These are phyloP conservation scores for Tolypocladium sp. DNA, from an alignment of 2,329 filamentous ascomycete species.

Conservation along the genomic window DNA sequence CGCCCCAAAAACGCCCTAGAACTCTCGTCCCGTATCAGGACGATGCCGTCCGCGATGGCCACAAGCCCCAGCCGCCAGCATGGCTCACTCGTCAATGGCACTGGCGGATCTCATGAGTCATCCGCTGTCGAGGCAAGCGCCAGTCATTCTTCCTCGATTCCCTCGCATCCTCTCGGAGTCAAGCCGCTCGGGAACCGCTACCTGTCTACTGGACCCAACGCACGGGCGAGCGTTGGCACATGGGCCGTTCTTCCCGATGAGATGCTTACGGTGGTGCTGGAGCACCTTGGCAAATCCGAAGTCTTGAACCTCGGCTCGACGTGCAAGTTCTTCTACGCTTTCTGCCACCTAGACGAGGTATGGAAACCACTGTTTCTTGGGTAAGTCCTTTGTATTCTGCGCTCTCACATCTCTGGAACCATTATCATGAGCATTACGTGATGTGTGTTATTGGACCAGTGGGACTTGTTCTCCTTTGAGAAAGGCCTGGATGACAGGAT, in stretches of 20 bases:
- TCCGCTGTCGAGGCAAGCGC: background rate
- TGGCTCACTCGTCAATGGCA: background rate
- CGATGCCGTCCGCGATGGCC: constrained; percentile 1
- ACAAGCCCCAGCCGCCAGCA: background rate
- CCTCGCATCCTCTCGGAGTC: constrained; percentile 71
- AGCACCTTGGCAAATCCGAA: constrained; percentile 56
- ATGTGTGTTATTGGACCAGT: background rate
- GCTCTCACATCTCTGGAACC: no score
- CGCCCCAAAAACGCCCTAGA: background rate
- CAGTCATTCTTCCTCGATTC: constrained; percentile 40
- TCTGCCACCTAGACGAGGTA: constrained; percentile 73
- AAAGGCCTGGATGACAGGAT: background rate
- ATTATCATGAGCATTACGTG: background rate
- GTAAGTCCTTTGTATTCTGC: constrained; percentile 48
- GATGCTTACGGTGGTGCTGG: constrained; percentile 64
- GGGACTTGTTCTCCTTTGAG: background rate
- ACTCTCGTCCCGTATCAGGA: background rate
- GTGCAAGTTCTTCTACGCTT: constrained; percentile 81
- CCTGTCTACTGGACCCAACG: constrained; percentile 55
- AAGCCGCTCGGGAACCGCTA: constrained; percentile 81
- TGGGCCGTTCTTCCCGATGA: constrained; percentile 73
- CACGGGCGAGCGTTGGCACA: constrained; percentile 55
- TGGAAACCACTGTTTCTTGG: constrained; percentile 80
- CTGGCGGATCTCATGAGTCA: constrained; percentile 19
- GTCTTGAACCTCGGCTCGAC: constrained; percentile 63